These are phyloP conservation scores for Apiotrichum akiyoshidainum DNA, from an alignment of 1,284 basidiomycete genomes.

Conservation along the genomic window DNA sequence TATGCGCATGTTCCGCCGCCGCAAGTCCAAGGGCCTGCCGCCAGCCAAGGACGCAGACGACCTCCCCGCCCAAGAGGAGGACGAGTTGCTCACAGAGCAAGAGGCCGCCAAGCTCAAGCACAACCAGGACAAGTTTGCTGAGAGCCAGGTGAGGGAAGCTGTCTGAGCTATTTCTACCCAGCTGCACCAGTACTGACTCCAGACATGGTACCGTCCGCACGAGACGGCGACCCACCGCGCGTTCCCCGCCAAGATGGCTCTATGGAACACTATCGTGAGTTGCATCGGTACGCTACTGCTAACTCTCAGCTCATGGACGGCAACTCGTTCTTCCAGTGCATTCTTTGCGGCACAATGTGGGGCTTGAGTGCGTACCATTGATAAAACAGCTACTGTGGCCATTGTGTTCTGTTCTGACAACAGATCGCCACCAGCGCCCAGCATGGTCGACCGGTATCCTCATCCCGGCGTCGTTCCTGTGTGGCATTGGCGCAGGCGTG, in stretches of 20 bases:
- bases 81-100: slow-evolving; percentile 62
- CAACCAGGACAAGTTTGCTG: slow-evolving; percentile 52
- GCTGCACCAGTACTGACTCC: slow-evolving; percentile 27
- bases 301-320: slow-evolving; percentile 61
- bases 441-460: slow-evolving; percentile 61
- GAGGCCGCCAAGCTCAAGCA: slow-evolving; percentile 67
- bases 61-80: slow-evolving; percentile 59
- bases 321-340: slow-evolving; percentile 73
- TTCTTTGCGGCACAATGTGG: slow-evolving; percentile 82
- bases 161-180: neutral
- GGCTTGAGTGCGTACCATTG: slow-evolving; percentile 56
- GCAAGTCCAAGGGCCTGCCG: slow-evolving; percentile 62
- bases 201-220: slow-evolving; percentile 85
- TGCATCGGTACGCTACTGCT: neutral
- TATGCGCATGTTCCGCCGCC: slow-evolving; percentile 58
- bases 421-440: slow-evolving; percentile 49
- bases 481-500: slow-evolving; percentile 73
- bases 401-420: slow-evolving; percentile 3
- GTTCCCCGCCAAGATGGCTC: slow-evolving; percentile 67
- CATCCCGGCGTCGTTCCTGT: slow-evolving; percentile 72
- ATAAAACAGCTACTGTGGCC: neutral
- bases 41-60: slow-evolving; percentile 69
- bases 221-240: slow-evolving; percentile 80
- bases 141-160: slow-evolving; percentile 36
- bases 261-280: slow-evolving; percentile 48